phyloP scores from a whole-genome alignment of 192 early-diverging fungal genomes.

The Umbelopsis ramanniana region DNA sequence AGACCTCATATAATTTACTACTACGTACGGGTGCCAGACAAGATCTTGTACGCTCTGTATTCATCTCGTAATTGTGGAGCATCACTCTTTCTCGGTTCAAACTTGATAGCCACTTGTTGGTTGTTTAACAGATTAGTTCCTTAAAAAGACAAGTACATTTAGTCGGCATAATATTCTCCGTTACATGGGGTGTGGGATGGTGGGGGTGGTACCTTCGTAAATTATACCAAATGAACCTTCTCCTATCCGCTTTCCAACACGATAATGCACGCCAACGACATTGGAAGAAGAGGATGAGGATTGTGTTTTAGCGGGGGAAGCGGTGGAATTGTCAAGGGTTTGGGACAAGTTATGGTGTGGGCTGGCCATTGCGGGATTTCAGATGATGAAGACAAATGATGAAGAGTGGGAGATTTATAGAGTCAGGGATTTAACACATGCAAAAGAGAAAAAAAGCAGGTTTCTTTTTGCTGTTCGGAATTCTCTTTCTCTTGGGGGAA shows the following conservation, averaged over 20 bases:
- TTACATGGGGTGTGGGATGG: neutral
- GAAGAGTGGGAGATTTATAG: neutral
- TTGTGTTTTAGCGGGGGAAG: neutral
- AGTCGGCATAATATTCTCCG: slow-evolving; percentile 16
- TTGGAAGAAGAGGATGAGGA: slow-evolving; percentile 30
- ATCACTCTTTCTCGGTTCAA: slow-evolving; percentile 94
- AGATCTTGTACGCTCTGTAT: slow-evolving; percentile 93
- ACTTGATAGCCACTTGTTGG: slow-evolving; percentile 95
- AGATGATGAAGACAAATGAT: slow-evolving; percentile 5
- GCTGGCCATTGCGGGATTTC: slow-evolving; percentile 8
- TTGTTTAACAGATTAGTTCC: slow-evolving; percentile 90
- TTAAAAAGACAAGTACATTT: slow-evolving; percentile 26
- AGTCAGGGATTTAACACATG: slow-evolving; percentile 5
- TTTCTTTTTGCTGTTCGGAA: neutral
- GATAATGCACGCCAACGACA: slow-evolving; percentile 96
- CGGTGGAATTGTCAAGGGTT: neutral
- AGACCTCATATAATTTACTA: no score
- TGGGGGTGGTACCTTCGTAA: slow-evolving; percentile 82
- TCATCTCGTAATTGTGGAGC: slow-evolving; percentile 97
- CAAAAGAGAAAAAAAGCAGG: neutral
- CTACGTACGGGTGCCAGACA: slow-evolving; percentile 67
- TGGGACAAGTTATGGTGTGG: slow-evolving; percentile 14
- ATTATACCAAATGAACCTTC: slow-evolving; percentile 99
- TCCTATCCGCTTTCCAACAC: slow-evolving; percentile 96
- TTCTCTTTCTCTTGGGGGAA: neutral